A percentile compares a stretch with the other conserved stretches of the same genome.
Conservation (phyloP, 805 yeast species). For the Phaffomyces antillensis region DNA sequence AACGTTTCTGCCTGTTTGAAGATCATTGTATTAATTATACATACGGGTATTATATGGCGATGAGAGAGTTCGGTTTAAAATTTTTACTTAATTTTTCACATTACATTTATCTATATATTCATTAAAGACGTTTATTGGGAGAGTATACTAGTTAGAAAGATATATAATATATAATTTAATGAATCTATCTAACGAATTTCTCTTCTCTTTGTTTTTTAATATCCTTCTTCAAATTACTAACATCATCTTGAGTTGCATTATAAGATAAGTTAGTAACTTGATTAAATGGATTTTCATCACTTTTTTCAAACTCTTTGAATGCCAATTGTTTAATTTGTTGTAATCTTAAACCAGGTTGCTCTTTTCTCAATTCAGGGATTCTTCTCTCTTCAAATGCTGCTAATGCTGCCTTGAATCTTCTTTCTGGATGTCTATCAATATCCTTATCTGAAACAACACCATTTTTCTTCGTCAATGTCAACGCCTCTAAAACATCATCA, state of each 20-base stretch:
- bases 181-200: constrained; percentile 11
- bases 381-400: constrained; percentile 65
- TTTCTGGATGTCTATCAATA: constrained; percentile 81
- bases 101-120: no score
- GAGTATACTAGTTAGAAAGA: no score
- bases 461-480: constrained; percentile 53
- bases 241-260: constrained; percentile 54
- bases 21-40: no score
- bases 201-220: constrained; percentile 44
- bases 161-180: no score
- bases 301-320: constrained; percentile 74
- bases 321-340: constrained; percentile 71
- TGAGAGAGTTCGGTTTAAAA: no score
- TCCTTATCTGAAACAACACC: constrained; percentile 54
- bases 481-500: constrained; percentile 73
- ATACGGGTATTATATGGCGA: no score
- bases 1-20: no score
- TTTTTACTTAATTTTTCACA: no score
- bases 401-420: constrained; percentile 78
- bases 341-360: constrained; percentile 71
- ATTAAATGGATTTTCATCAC: constrained; percentile 79
- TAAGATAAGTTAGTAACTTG: constrained; percentile 52
- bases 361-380: constrained; percentile 65
- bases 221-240: constrained; percentile 37
- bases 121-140: no score